Percentiles rank a stretch among this genome's conserved stretches.
Evolutionary conservation across 148 eudicot species (phyloP).

Genomic region (Rhododendron griersonianum): DNA sequence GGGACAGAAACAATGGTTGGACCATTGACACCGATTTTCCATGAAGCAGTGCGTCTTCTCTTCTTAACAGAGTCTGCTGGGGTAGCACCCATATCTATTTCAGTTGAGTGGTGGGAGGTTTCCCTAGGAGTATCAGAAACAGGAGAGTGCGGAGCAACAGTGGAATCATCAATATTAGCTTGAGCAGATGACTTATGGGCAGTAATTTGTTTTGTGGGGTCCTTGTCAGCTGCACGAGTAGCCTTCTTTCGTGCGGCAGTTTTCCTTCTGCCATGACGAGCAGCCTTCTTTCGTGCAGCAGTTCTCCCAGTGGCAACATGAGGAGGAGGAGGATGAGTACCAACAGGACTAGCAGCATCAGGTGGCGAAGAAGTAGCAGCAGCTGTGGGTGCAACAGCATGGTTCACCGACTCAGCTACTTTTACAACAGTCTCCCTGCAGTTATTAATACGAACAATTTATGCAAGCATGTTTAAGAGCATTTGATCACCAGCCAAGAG

Average conservation of each 20-base stretch:
- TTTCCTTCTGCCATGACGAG: not conserved
- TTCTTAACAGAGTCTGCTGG: constrained; percentile 59
- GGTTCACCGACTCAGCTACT: constrained; percentile 38
- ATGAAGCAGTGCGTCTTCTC: constrained; percentile 48
- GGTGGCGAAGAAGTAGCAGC: not conserved
- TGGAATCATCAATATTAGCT: constrained; percentile 21
- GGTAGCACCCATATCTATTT: constrained; percentile 26
- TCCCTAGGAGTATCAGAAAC: constrained; percentile 11
- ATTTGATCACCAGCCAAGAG: not conserved
- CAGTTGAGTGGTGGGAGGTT: constrained; percentile 9
- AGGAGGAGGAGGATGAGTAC: constrained; percentile 7
- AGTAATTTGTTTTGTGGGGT: constrained; percentile 12
- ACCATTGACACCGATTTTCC: constrained; percentile 34
- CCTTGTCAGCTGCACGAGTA: constrained; percentile 7
- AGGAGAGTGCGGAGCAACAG: constrained; percentile 10
- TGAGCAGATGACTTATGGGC: constrained; percentile 16
- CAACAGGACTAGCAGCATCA: constrained; percentile 17
- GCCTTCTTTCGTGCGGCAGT: constrained; percentile 13
- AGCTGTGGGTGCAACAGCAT: constrained; percentile 8
- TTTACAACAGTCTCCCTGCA: constrained; percentile 33
- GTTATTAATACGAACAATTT: not conserved
- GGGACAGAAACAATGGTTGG: constrained; percentile 29
- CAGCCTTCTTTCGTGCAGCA: constrained; percentile 11
- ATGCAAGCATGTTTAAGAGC: constrained; percentile 5
- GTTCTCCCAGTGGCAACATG: not conserved